phyloP scores from a whole-genome alignment of 495 filamentous ascomycete genomes.

The Neurospora discreta region DNA sequence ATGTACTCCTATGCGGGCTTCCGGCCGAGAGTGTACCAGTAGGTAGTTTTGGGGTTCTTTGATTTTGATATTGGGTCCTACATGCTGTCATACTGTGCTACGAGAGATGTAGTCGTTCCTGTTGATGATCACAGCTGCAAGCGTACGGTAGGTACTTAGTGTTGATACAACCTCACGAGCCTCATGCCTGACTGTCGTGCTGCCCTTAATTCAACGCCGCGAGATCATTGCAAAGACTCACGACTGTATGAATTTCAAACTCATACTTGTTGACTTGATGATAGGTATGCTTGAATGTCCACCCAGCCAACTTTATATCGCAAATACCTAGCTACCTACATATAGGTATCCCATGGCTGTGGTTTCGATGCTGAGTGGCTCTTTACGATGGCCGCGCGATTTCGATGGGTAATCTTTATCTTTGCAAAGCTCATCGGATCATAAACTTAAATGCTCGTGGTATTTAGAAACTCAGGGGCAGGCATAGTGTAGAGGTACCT shows the following conservation, averaged over 20 bases:
- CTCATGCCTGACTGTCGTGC: not conserved
- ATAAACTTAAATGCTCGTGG: not conserved
- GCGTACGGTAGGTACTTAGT: not conserved
- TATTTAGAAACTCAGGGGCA: not conserved
- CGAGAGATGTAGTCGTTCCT: not conserved
- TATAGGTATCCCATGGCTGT: not conserved
- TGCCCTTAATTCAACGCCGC: not conserved
- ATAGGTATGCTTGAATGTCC: not conserved
- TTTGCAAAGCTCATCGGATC: not conserved
- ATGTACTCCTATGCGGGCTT: not conserved
- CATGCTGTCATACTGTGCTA: not conserved
- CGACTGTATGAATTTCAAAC: not conserved
- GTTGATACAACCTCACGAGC: not conserved
- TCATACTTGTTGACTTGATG: not conserved
- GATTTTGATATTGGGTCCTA: not conserved
- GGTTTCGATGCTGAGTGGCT: not conserved
- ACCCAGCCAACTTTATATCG: not conserved
- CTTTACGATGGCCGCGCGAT: not conserved
- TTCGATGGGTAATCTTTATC: not conserved
- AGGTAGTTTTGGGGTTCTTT: not conserved
- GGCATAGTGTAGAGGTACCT: not conserved
- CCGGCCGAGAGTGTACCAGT: not conserved
- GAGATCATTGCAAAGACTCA: not conserved
- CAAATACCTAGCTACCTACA: too few relatives aligned
- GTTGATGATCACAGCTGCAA: not conserved